Evolutionary conservation across 2,329 filamentous ascomycete genomes (phyloP), one percentile per base, ranked within the genome.

Genomic region (Tricladium varicosporioides): DNA sequence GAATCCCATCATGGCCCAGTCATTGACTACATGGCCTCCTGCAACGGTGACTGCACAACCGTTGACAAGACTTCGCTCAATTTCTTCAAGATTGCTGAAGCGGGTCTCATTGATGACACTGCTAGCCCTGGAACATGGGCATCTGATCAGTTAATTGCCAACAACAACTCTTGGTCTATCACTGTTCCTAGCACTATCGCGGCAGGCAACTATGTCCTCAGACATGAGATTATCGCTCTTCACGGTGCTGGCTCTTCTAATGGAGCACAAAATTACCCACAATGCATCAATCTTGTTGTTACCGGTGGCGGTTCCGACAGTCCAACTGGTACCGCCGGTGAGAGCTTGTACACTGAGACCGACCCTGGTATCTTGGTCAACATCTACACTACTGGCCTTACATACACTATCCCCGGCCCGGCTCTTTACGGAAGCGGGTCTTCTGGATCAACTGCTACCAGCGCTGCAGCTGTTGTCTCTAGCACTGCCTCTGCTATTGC

Each of bases 141-240:
- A 1, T 71, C 73, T 5, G 74, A 77, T 56, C 67, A 78, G 2
- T 68, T 85, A 58, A 81, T 83, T 62, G 67, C 71, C 53, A 76
- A 77, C 65, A 82, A 82, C 71, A 79, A 78, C 69, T 78, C 72
- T 63, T 81, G 77, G 76, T 74, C 73, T 18, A 70, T 78, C 22
- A 75, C 70, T 4, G 72, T 81, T 46, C 79, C 79, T n/a, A 50
- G 60, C 0, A 68, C 72, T 16, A 68, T 80, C 48, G 69, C 63
- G 3, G 61, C 76, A 0, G 80, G 80, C 0, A 73, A 78, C 60
- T 83, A 83, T 60, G 77, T 84, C 32, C 65, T 84, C 33, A 73
- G 81, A 1, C 79, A 82, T 63, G 81, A 83, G 48, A 82, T 72
- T 15, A 69, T 70, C 19, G 68, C 67, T n/a, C 60, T 70, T 5